Percentiles rank a stretch among this genome's conserved stretches.
phyloP scores from a whole-genome alignment of 2,329 filamentous ascomycete species.

The Trichoderma atroviride region DNA sequence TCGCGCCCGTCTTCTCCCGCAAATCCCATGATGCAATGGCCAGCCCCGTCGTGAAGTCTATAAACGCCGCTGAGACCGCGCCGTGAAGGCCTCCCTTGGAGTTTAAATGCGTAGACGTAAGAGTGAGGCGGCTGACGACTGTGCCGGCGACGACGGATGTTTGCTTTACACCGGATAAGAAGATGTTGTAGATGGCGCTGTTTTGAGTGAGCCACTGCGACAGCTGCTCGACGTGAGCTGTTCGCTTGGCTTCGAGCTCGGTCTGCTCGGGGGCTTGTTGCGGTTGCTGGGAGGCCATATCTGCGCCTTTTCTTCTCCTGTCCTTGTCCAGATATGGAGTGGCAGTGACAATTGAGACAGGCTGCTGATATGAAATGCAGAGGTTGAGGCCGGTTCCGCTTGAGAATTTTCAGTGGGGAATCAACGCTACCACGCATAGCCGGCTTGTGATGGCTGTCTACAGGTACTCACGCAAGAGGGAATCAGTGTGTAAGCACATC shows the following conservation, averaged over 20 bases:
- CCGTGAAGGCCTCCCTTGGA: constrained; percentile 69
- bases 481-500: no score
- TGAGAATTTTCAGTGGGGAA: not conserved
- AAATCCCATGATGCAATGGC: constrained; percentile 69
- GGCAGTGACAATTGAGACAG: not conserved
- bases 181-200: constrained; percentile 56
- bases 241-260: constrained; percentile 5
- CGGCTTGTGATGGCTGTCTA: not conserved
- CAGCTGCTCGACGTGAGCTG: constrained; percentile 38
- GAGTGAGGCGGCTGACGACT: constrained; percentile 52
- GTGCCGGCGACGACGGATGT: constrained; percentile 49
- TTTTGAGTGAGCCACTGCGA: constrained; percentile 45
- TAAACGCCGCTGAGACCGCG: constrained; percentile 69
- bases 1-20: constrained; percentile 65
- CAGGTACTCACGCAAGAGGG: not conserved
- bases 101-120: constrained; percentile 65
- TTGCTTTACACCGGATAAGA: constrained; percentile 48
- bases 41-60: constrained; percentile 74
- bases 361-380: not conserved
- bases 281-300: not conserved
- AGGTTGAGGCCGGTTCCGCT: constrained; percentile 13
- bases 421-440: not conserved
- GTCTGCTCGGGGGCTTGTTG: not conserved
- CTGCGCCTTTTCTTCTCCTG: not conserved
- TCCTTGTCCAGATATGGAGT: not conserved